Evolutionary conservation across 1,139 yeast genomes (phyloP).

Genomic region (Hyphopichia wangnamkhiaoensis): DNA sequence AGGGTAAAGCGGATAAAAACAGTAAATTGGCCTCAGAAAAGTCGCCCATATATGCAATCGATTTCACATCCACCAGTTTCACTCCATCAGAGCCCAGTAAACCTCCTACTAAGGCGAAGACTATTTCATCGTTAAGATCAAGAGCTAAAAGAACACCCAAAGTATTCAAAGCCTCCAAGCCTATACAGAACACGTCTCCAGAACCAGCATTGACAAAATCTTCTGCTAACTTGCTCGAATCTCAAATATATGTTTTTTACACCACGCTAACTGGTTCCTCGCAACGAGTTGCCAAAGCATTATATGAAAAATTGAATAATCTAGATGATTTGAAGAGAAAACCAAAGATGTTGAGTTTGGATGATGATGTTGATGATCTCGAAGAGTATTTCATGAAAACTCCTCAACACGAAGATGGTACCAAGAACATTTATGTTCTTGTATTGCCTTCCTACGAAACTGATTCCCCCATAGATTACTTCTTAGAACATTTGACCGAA

Average conservation of each 20-base stretch:
- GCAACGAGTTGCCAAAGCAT: conserved; percentile 61
- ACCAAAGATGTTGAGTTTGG: conserved; percentile 66
- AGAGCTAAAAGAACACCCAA: conserved; percentile 38
- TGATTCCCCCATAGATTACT: conserved; percentile 89
- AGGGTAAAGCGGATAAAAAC: too few species aligned
- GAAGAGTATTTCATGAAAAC: conserved; percentile 78
- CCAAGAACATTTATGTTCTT: conserved; percentile 60
- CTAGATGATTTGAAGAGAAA: conserved; percentile 33
- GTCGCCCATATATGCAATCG: conserved; percentile 45
- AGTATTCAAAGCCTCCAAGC: conserved; percentile 40
- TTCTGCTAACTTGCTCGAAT: conserved; percentile 34
- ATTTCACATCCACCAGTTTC: conserved; percentile 42
- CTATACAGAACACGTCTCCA: conserved; percentile 12
- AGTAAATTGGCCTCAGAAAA: too few species aligned
- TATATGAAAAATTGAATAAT: conserved; percentile 32
- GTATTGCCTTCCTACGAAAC: conserved; percentile 91
- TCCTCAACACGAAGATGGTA: conserved; percentile 40
- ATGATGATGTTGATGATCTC: conserved; percentile 81
- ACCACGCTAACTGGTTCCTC: conserved; percentile 86
- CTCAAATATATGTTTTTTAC: conserved; percentile 67
- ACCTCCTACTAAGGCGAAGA: conserved; percentile 19
- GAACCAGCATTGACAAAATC: conserved; percentile 33
- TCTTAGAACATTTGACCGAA: conserved; percentile 76
- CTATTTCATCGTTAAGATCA: conserved; percentile 18
- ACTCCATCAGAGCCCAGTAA: conserved; percentile 22